A percentile compares a stretch with the other conserved stretches of the same genome.
Conservation (phyloP, 495 filamentous ascomycete species). For the Neurospora sp. region DNA sequence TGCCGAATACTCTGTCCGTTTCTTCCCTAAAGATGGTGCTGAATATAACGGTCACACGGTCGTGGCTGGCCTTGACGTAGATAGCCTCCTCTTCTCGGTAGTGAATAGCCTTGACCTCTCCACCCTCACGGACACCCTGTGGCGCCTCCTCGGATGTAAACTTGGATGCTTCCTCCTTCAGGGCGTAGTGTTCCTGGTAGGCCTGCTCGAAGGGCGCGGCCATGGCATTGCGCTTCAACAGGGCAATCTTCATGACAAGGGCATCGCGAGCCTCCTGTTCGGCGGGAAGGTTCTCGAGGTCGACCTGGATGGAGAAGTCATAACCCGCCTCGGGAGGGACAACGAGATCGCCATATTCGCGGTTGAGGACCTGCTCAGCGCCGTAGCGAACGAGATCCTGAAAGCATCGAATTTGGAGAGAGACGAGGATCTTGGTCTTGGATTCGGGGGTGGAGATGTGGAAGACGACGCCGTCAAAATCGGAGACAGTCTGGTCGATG, state of each 20-base stretch:
- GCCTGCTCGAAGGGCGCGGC: conserved; percentile 94
- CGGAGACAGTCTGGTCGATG: conserved; percentile 95
- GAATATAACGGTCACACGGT: conserved; percentile 97
- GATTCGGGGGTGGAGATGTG: conserved; percentile 92
- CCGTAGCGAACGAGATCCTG: conserved; percentile 85
- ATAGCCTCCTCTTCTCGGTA: conserved; percentile 99
- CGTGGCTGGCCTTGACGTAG: conserved; percentile 94
- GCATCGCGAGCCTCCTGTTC: conserved; percentile 74
- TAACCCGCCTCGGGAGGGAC: conserved; percentile 80
- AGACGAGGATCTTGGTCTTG: conserved; percentile 87
- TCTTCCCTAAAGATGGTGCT: conserved; percentile 96
- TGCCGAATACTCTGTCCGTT: conserved; percentile 93
- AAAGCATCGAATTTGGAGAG: conserved; percentile 89
- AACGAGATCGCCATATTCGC: conserved; percentile 91
- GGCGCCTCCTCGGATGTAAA: conserved; percentile 88
- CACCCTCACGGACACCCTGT: conserved; percentile 75
- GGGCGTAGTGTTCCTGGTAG: conserved; percentile 80
- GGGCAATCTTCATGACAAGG: conserved; percentile 70
- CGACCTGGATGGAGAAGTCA: conserved; percentile 85
- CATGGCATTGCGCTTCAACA: conserved; percentile 96
- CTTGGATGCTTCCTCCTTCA: conserved; percentile 78
- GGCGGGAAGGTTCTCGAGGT: conserved; percentile 75
- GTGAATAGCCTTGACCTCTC: conserved; percentile 90
- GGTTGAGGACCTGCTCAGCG: conserved; percentile 77
- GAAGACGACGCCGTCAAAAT: conserved; percentile 96